phyloP scores from a whole-genome alignment of 208 protist species.

The Acanthamoeba triangularis region DNA sequence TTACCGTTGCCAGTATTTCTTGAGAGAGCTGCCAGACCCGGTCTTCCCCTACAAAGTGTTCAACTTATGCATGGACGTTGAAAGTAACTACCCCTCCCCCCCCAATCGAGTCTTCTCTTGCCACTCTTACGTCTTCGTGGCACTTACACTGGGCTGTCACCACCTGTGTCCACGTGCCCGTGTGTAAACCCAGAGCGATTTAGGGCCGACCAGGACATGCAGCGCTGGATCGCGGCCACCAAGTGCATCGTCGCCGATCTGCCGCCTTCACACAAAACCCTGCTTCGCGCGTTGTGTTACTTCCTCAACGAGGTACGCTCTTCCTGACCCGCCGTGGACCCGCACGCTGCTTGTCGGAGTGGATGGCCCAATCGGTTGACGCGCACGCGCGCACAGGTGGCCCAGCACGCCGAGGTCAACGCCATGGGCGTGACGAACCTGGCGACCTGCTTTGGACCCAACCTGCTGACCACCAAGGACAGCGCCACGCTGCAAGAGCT shows the following conservation, averaged over 20 bases:
- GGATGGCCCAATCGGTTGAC: not conserved
- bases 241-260: constrained; percentile 19
- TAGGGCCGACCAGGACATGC: not conserved
- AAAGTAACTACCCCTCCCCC: not conserved
- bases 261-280: not conserved
- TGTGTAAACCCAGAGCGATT: not conserved
- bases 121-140: not conserved
- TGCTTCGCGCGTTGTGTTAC: not conserved
- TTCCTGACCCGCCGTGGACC: no score
- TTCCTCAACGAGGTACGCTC: constrained; percentile 16
- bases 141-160: not conserved
- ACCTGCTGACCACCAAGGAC: constrained; percentile 31
- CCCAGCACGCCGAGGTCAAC: constrained; percentile 41
- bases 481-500: not conserved
- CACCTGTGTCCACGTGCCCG: not conserved
- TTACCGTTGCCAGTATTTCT: not conserved
- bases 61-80: constrained; percentile 47
- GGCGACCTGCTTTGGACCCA: constrained; percentile 44
- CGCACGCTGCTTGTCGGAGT: not conserved
- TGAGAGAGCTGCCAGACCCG: constrained; percentile 23
- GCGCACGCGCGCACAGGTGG: not conserved
- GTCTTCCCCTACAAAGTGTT: constrained; percentile 30
- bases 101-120: not conserved
- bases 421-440: constrained; percentile 24
- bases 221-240: not conserved